phyloP scores from a whole-genome alignment of 1,139 yeast genomes.

The Sugiyamaella grinbergsii region DNA sequence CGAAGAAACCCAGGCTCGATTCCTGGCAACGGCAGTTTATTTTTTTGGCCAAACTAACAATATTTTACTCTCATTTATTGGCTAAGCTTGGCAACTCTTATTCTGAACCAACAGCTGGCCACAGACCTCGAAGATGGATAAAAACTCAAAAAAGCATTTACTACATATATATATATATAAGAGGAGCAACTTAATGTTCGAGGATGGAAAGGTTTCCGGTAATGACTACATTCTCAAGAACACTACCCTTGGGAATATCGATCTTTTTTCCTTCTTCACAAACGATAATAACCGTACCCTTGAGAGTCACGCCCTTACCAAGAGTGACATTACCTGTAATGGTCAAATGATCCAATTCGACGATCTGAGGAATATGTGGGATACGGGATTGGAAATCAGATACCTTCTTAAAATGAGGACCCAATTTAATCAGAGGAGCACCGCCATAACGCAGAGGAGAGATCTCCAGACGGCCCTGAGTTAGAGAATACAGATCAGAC shows the following conservation, averaged over 20 bases:
- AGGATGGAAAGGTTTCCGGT: conserved; percentile 95
- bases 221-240: conserved; percentile 92
- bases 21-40: conserved; percentile 30
- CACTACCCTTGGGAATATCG: conserved; percentile 94
- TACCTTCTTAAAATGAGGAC: conserved; percentile 95
- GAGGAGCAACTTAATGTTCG: conserved; percentile 63
- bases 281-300: conserved; percentile 96
- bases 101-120: too few relatives aligned
- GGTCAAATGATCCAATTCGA: conserved; percentile 95
- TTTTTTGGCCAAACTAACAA: too few relatives aligned
- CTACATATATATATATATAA: not conserved
- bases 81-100: too few relatives aligned
- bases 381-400: conserved; percentile 87
- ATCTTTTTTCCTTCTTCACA: conserved; percentile 97
- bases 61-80: too few relatives aligned
- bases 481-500: conserved; percentile 89
- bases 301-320: conserved; percentile 87
- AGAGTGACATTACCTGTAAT: conserved; percentile 94
- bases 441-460: conserved; percentile 84
- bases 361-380: conserved; percentile 93
- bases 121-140: conserved; percentile 3
- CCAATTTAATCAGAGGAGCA: conserved; percentile 93
- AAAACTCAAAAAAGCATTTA: not conserved
- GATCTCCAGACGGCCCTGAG: conserved; percentile 86
- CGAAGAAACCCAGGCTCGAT: conserved; percentile 34